phyloP scores from a whole-genome alignment of 2,329 filamentous ascomycete genomes.

The Botrytis fabae region DNA sequence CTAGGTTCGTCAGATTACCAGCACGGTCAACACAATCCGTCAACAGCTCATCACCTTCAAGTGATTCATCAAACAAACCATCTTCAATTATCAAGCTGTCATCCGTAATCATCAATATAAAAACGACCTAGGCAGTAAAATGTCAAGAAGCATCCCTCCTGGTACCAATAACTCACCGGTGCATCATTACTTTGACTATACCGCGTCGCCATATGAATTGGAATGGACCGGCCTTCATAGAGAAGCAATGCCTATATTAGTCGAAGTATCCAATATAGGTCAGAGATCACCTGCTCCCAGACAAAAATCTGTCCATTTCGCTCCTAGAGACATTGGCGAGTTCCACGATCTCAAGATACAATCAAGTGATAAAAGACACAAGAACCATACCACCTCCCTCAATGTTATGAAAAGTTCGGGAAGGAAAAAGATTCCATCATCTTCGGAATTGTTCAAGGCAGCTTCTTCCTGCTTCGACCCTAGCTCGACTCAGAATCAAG shows the following conservation, averaged over 20 bases:
- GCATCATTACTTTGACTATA: background rate
- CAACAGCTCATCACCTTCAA: conserved; percentile 30
- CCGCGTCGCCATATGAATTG: background rate
- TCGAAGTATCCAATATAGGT: background rate
- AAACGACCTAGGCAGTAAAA: background rate
- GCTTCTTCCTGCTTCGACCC: background rate
- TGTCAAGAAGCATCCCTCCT: conserved; percentile 14
- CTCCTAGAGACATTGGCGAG: conserved; percentile 27
- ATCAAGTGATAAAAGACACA: background rate
- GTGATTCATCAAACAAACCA: conserved; percentile 32
- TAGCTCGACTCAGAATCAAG: background rate
- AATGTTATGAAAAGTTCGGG: background rate
- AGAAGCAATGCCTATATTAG: background rate
- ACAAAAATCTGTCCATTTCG: conserved; percentile 28
- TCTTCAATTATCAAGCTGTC: conserved; percentile 13
- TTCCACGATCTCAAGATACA: background rate
- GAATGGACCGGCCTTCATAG: background rate
- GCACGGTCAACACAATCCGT: conserved; percentile 30
- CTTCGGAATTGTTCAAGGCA: background rate
- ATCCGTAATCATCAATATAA: conserved; percentile 1
- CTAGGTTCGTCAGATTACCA: conserved; percentile 30
- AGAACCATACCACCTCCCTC: background rate
- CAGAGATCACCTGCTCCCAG: background rate
- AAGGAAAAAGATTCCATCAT: background rate
- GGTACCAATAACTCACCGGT: conserved; percentile 14